Evolutionary conservation across 179 eudicot genomes (phyloP).

Genomic region (Spergularia azorica): DNA sequence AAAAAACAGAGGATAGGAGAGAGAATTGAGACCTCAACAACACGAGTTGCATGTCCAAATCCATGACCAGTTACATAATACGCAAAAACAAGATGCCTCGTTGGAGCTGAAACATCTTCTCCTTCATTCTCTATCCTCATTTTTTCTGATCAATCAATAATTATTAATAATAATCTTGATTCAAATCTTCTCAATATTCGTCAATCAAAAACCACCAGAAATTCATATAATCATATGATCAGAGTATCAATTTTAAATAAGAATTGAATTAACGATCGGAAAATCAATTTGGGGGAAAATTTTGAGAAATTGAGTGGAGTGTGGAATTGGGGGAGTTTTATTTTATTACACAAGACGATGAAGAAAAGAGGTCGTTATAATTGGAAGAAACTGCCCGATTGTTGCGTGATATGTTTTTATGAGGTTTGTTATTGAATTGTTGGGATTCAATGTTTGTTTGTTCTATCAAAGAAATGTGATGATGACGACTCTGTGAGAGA

Average conservation of each 20-base stretch:
- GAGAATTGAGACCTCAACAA: conserved; percentile 62
- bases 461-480: too few relatives aligned
- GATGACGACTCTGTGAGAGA: too few relatives aligned
- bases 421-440: too few relatives aligned
- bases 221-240: not conserved
- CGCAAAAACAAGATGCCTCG: conserved; percentile 71
- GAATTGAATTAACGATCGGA: too few relatives aligned
- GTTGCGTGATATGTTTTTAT: not conserved
- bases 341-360: not conserved
- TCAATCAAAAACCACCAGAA: not conserved
- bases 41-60: conserved; percentile 98
- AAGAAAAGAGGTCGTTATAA: not conserved
- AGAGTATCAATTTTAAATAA: too few relatives aligned
- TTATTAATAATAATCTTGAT: not conserved
- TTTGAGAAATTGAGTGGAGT: too few relatives aligned
- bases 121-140: conserved; percentile 57
- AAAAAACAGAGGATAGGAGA: not conserved
- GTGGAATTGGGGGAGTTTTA: too few relatives aligned
- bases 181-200: not conserved
- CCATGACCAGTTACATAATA: conserved; percentile 99
- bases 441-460: too few relatives aligned
- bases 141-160: not conserved
- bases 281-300: too few relatives aligned
- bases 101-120: conserved; percentile 42
- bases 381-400: not conserved